These are phyloP conservation scores for Ascoidea asiatica DNA, from an alignment of 805 yeast species.

Conservation along the genomic window DNA sequence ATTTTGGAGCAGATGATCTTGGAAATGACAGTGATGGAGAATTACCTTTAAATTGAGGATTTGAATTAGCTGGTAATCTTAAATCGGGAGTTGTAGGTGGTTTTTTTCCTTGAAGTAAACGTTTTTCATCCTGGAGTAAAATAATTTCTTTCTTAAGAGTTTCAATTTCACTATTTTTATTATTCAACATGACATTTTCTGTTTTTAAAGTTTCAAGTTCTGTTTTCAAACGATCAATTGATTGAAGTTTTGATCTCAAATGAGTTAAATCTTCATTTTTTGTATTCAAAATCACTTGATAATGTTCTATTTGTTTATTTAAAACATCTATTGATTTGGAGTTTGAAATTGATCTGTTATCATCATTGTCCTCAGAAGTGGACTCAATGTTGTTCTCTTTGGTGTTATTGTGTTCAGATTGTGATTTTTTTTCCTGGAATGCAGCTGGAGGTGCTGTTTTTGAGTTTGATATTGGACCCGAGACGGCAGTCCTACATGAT, in stretches of 20 bases:
- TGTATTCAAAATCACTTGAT: neutral
- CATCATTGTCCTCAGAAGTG: too few species aligned
- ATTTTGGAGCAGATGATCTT: neutral
- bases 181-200: neutral
- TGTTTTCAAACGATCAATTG: neutral
- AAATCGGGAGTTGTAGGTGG: neutral
- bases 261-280: constrained; percentile 2
- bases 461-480: neutral
- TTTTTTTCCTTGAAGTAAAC: neutral
- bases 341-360: too few species aligned
- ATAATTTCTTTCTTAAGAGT: neutral
- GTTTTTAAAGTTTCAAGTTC: constrained; percentile 1
- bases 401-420: neutral
- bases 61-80: neutral
- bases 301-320: neutral
- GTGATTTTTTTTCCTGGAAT: neutral
- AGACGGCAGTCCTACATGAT: too few species aligned
- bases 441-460: neutral
- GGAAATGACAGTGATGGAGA: too few species aligned
- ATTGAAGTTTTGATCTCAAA: neutral
- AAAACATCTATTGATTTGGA: neutral
- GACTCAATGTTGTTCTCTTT: too few species aligned
- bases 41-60: neutral
- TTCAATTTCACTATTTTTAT: constrained; percentile 1
- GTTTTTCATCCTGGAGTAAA: neutral